phyloP scores from a whole-genome alignment of 2,329 filamentous ascomycete genomes.

The Dothistroma septosporum region DNA sequence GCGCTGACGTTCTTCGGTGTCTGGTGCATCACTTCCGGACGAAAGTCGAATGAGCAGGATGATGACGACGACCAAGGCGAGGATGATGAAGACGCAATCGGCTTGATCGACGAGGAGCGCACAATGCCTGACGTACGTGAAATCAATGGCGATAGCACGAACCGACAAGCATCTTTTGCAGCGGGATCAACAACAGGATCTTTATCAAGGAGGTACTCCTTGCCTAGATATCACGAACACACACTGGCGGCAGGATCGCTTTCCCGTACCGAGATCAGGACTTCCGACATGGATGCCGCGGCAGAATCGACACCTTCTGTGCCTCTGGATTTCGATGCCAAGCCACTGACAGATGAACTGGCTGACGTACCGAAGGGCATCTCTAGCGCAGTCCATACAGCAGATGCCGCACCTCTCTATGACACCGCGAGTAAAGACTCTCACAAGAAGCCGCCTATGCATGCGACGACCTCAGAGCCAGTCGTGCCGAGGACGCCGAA shows the following conservation, averaged over 20 bases:
- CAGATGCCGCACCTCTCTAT: conserved; percentile 22
- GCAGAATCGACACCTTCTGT: conserved; percentile 9
- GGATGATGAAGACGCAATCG: conserved; percentile 41
- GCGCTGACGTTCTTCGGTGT: conserved; percentile 90
- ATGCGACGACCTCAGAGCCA: conserved; percentile 37
- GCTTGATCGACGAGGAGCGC: conserved; percentile 39
- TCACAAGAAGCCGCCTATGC: conserved; percentile 28
- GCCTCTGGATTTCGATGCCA: conserved; percentile 6
- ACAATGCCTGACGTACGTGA: conserved; percentile 28
- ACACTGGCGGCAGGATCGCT: conserved; percentile 2
- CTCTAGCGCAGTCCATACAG: conserved; percentile 31
- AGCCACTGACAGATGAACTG: conserved; percentile 12
- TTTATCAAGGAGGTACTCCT: conserved; percentile 11
- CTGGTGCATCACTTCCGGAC: conserved; percentile 91
- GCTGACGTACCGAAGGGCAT: conserved; percentile 21
- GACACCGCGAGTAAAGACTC: conserved; percentile 15
- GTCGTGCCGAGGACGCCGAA: conserved; percentile 26
- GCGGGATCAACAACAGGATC: conserved; percentile 8
- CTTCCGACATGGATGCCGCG: conserved; percentile 5
- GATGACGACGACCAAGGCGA: conserved; percentile 48
- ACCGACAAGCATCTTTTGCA: conserved; percentile 11
- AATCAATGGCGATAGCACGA: conserved; percentile 11
- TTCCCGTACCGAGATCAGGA: conserved; percentile 5
- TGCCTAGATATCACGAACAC: conserved; percentile 15
- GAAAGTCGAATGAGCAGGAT: conserved; percentile 57